Percentiles rank a stretch among this genome's conserved stretches.
phyloP scores from a whole-genome alignment of 805 yeast genomes.

The Wickerhamiella dianesei region DNA sequence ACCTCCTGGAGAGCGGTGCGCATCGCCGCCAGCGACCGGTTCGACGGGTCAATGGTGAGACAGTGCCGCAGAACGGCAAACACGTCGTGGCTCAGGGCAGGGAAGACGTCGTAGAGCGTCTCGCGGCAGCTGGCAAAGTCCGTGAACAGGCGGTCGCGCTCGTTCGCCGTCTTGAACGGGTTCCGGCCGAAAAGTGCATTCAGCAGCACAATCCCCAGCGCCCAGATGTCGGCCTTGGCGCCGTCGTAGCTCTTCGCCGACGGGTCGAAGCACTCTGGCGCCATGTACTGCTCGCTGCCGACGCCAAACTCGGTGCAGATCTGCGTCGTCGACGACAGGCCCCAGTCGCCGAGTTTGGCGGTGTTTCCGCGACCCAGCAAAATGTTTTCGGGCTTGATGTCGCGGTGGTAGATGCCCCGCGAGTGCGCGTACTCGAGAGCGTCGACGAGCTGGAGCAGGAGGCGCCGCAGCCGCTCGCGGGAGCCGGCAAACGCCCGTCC shows the following conservation, averaged over 20 bases:
- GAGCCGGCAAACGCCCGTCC: constrained; percentile 36
- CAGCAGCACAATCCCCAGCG: constrained; percentile 68
- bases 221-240: constrained; percentile 77
- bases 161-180: constrained; percentile 72
- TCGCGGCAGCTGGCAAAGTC: constrained; percentile 82
- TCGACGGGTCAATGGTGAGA: constrained; percentile 73
- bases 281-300: constrained; percentile 88
- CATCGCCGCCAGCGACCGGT: constrained; percentile 55
- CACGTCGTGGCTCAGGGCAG: constrained; percentile 74
- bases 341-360: constrained; percentile 72
- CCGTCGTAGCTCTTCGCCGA: constrained; percentile 45
- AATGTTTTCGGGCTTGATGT: constrained; percentile 92
- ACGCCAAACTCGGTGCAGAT: constrained; percentile 64
- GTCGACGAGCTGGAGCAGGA: constrained; percentile 64
- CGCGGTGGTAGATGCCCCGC: constrained; percentile 91
- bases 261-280: constrained; percentile 75
- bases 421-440: constrained; percentile 77
- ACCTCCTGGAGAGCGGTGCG: constrained; percentile 46
- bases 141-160: constrained; percentile 66
- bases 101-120: constrained; percentile 80
- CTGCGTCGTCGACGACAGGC: constrained; percentile 56
- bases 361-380: constrained; percentile 47
- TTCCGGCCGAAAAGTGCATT: constrained; percentile 79
- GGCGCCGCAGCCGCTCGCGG: constrained; percentile 40
- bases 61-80: constrained; percentile 70